Conservation (phyloP, 2,329 filamentous ascomycete species). For the Verticillium nubilum region DNA sequence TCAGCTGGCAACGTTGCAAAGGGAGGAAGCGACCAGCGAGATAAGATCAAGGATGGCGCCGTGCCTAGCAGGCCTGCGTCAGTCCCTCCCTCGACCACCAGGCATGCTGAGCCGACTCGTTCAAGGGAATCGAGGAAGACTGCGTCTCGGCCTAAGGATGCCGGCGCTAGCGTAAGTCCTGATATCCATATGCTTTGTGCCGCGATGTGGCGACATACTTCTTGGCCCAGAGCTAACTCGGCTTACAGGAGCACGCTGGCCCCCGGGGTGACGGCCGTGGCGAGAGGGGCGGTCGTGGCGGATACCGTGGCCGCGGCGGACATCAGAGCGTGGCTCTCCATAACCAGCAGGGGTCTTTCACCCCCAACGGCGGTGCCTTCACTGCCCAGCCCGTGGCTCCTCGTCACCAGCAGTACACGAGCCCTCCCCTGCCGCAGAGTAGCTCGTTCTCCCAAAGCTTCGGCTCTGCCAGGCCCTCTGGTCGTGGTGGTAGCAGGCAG, state of each 20-base stretch:
- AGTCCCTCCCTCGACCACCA: conserved; percentile 19
- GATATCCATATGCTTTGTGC: not conserved
- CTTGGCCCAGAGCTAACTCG: conserved; percentile 4
- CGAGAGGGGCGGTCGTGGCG: conserved; percentile 34
- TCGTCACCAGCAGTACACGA: conserved; percentile 29
- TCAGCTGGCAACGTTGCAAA: conserved; percentile 21
- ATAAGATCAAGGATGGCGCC: conserved; percentile 29
- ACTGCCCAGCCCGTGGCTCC: conserved; percentile 20
- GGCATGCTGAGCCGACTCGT: conserved; percentile 9
- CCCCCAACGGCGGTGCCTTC: conserved; percentile 26
- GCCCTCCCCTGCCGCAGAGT: conserved; percentile 37
- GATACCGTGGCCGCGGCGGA: conserved; percentile 39
- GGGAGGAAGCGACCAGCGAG: conserved; percentile 23
- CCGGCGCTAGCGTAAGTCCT: not conserved
- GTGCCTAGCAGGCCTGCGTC: conserved; percentile 27
- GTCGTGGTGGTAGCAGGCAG: conserved; percentile 6
- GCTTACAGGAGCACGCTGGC: conserved; percentile 18
- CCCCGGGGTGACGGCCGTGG: conserved; percentile 29
- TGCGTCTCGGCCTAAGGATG: conserved; percentile 3
- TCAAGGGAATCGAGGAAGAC: conserved; percentile 42
- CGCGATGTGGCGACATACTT: not conserved
- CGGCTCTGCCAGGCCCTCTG: conserved; percentile 8
- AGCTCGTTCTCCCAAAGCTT: conserved; percentile 6
- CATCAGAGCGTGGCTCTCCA: conserved; percentile 29
- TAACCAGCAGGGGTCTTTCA: conserved; percentile 24